These are phyloP conservation scores for Erodium moschatum DNA, from an alignment of 441 rosid species.

Conservation along the genomic window DNA sequence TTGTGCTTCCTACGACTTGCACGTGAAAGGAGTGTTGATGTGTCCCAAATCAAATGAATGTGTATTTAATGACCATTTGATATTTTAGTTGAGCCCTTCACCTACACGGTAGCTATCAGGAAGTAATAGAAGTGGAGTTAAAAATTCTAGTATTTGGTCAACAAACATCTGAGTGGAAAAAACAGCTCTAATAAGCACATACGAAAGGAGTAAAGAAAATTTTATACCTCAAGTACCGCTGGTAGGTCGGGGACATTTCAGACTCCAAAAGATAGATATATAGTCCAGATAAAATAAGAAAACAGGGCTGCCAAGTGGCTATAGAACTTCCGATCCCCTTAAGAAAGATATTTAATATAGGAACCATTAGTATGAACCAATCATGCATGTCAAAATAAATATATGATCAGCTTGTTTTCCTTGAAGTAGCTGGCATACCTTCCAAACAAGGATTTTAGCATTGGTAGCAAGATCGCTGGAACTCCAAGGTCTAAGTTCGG, in stretches of 20 bases:
- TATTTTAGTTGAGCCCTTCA: neutral
- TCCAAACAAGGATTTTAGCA: conserved; percentile 93
- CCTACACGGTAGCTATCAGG: conserved; percentile 14
- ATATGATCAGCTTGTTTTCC: conserved; percentile 21
- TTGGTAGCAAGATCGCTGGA: conserved; percentile 60
- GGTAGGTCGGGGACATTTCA: conserved; percentile 64
- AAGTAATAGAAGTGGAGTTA: neutral
- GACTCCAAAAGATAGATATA: conserved; percentile 82
- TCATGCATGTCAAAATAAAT: conserved; percentile 16
- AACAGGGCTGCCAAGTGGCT: conserved; percentile 93
- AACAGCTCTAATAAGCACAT: conserved; percentile 6
- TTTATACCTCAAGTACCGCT: conserved; percentile 76
- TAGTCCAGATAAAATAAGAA: conserved; percentile 76
- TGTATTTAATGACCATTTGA: too few relatives aligned
- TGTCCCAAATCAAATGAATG: too few relatives aligned
- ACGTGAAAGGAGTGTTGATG: too few relatives aligned
- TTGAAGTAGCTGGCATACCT: conserved; percentile 37
- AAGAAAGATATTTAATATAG: conserved; percentile 23
- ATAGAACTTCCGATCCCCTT: conserved; percentile 94
- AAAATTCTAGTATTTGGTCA: neutral
- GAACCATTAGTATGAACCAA: neutral
- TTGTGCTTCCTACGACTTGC: too few relatives aligned
- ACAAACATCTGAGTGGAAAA: conserved; percentile 4
- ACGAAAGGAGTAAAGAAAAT: conserved; percentile 17
- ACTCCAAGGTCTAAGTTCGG: conserved; percentile 55